These are phyloP conservation scores for Metschnikowia continentalis DNA, from an alignment of 805 yeast genomes.

Conservation along the genomic window DNA sequence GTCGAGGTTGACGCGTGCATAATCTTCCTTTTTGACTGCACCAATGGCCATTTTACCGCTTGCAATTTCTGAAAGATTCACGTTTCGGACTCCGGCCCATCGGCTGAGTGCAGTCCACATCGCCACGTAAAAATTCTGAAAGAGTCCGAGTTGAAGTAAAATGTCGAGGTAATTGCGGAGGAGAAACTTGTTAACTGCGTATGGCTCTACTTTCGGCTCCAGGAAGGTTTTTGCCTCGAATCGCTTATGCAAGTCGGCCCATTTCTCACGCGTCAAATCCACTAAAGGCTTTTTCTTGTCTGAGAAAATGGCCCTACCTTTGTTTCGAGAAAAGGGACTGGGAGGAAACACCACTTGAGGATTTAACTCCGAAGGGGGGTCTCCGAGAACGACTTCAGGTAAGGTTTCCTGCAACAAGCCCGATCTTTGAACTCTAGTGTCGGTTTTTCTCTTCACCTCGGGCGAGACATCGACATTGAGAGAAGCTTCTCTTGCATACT, in stretches of 20 bases:
- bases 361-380: constrained; percentile 17
- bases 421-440: constrained; percentile 5
- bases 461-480: not conserved
- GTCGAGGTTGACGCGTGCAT: constrained; percentile 5
- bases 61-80: constrained; percentile 7
- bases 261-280: constrained; percentile 27
- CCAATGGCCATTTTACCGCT: not conserved
- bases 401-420: constrained; percentile 3
- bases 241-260: constrained; percentile 16
- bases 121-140: constrained; percentile 25
- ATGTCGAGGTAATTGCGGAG: constrained; percentile 29
- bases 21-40: constrained; percentile 1
- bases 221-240: constrained; percentile 5
- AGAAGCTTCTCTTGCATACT: constrained; percentile 4
- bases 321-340: constrained; percentile 21
- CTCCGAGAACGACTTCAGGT: constrained; percentile 13
- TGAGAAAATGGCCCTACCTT: constrained; percentile 23
- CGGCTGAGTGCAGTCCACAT: constrained; percentile 31
- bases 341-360: constrained; percentile 33
- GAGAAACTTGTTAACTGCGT: constrained; percentile 29
- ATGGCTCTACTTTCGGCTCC: constrained; percentile 11
- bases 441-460: constrained; percentile 9
- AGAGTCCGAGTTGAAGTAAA: constrained; percentile 27
- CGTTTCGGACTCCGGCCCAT: constrained; percentile 28
- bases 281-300: constrained; percentile 26